Evolutionary conservation across 2,329 filamentous ascomycete genomes (phyloP), one percentile per base, ranked within the genome.

Genomic region (Beauveria sp.): DNA sequence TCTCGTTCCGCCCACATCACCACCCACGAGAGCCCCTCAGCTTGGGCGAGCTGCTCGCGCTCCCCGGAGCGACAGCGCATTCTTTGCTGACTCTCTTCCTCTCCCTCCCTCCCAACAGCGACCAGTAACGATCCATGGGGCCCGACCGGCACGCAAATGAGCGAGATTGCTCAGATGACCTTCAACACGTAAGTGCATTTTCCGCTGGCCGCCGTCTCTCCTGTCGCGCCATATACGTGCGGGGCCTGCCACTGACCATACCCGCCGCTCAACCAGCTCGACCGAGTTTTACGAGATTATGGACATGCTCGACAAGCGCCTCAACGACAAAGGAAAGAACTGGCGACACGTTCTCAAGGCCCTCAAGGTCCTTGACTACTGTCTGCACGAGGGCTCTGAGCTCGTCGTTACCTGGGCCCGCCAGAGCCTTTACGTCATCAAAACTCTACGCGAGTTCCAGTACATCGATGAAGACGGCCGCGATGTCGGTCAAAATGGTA

Each of bases 71-170:
- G 44, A 62, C 54, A 14, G 65, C 57, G 57, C 48, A 59, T 37
- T 28, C n/a, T 10, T 6, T 26, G 16, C 48, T 54, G 48, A 54
- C 57, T 18, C 12, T 28, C 12, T 43, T 12, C 14, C 37, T 28
- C 8, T 43, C 8, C 24, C 37, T 24, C 22, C 12, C 37, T 53
- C 26, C 60, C n/a, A 67, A 63, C 73, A 97, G 94, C 94, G 65
- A 99, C 94, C 64, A 97, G 92, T 78, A 99, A 99, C 74, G 94
- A 97, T 72, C 91, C 92, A 78, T 99, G 94, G 94, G 94, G 94
- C 67, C 94, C 94, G 57, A 96, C 93, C 48, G 94, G 94, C 63
- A 96, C 92, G 63, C 93, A 99, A 75, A 97, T 99, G 94, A 91
- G 90, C 76, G 94, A 99, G 78, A 97, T 99, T 72, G 92, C 94